phyloP scores from a whole-genome alignment of 225 moss, liverwort and hornwort genomes.

The Thuidium tamariscinum region DNA sequence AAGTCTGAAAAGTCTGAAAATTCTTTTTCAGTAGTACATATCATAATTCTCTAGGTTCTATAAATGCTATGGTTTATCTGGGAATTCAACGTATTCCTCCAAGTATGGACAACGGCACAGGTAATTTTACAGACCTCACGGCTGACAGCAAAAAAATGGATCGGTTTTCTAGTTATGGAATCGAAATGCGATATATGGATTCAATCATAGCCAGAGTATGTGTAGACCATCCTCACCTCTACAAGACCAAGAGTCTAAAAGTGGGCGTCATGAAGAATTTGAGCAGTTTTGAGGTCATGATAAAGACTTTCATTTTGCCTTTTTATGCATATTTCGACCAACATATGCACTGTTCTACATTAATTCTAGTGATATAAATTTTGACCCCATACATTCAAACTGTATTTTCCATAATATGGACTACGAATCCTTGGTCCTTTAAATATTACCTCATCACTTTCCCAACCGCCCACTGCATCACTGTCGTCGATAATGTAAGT shows the following conservation, averaged over 20 bases:
- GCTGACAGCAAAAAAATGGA: neutral
- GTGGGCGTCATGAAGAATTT: neutral
- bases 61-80: neutral
- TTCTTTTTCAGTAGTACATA: neutral
- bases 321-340: neutral
- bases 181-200: neutral
- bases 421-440: neutral
- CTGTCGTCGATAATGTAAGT: constrained; percentile 67
- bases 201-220: neutral
- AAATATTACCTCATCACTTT: constrained; percentile 46
- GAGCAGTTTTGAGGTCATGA: neutral
- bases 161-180: neutral
- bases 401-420: neutral
- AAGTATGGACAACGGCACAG: neutral
- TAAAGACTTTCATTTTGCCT: neutral
- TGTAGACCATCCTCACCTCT: neutral
- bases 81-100: neutral
- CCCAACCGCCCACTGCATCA: constrained; percentile 86
- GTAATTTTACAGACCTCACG: neutral
- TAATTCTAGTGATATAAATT: neutral
- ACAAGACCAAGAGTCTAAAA: neutral
- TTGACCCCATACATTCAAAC: neutral
- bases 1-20: rapidly evolving
- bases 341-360: neutral
- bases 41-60: neutral